Evolutionary conservation across 345 rosid species (phyloP).

Genomic region (Theobroma cacao): DNA sequence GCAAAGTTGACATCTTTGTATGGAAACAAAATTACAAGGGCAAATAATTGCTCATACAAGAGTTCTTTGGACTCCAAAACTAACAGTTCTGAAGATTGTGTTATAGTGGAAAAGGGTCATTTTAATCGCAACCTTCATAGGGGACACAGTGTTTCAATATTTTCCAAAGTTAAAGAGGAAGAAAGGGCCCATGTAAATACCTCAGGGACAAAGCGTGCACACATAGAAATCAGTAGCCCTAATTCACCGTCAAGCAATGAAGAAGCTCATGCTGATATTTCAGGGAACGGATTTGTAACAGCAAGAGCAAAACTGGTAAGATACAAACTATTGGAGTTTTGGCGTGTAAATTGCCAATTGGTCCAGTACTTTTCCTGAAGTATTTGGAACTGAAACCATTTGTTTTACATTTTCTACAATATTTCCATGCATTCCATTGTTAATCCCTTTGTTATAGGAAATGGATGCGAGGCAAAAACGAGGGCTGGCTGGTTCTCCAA

Average conservation of each 20-base stretch:
- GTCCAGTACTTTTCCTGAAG: not conserved
- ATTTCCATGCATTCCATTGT: conserved; percentile 14
- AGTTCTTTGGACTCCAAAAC: conserved; percentile 39
- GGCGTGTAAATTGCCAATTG: not conserved
- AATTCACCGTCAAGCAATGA: conserved; percentile 37
- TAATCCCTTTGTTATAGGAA: conserved; percentile 51
- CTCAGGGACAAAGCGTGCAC: conserved; percentile 59
- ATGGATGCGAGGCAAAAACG: conserved; percentile 70
- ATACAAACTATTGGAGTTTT: not conserved
- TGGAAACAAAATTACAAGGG: conserved; percentile 55
- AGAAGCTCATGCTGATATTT: conserved; percentile 42
- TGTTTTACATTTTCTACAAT: conserved; percentile 5
- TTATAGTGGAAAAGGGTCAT: conserved; percentile 38
- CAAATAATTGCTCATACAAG: conserved; percentile 30
- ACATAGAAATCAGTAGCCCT: conserved; percentile 51
- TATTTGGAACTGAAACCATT: not conserved
- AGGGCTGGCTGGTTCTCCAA: conserved; percentile 66
- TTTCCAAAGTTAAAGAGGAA: conserved; percentile 41
- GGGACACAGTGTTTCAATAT: conserved; percentile 23
- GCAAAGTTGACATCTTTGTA: conserved; percentile 68
- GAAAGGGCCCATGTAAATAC: conserved; percentile 45
- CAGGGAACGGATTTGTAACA: conserved; percentile 73
- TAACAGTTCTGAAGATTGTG: conserved; percentile 45
- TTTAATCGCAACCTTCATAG: conserved; percentile 26
- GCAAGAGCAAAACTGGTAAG: conserved; percentile 88